These are phyloP conservation scores for Fusarium sp. DNA, from an alignment of 2,329 filamentous ascomycete species.

Conservation along the genomic window DNA sequence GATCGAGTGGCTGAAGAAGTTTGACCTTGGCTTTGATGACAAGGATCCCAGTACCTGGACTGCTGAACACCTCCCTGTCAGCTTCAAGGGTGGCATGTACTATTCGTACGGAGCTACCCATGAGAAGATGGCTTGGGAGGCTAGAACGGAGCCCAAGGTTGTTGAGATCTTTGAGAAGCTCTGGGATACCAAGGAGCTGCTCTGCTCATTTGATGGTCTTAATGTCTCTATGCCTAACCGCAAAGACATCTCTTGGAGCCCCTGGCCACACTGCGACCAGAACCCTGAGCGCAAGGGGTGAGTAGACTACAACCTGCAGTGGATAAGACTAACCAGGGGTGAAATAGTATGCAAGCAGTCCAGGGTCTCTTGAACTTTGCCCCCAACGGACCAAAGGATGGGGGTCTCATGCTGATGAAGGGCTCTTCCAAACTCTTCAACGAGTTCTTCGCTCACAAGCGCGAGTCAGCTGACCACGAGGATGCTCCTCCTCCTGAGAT, in stretches of 20 bases:
- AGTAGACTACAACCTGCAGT: background rate
- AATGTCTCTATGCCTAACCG: slow-evolving; percentile 57
- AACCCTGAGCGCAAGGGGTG: slow-evolving; percentile 48
- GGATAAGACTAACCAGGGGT: background rate
- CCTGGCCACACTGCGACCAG: slow-evolving; percentile 40
- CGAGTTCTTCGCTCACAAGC: slow-evolving; percentile 50
- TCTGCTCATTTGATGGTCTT: slow-evolving; percentile 58
- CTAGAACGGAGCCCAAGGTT: slow-evolving; percentile 61
- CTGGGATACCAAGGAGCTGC: slow-evolving; percentile 58
- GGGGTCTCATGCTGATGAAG: slow-evolving; percentile 50
- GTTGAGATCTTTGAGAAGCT: slow-evolving; percentile 60
- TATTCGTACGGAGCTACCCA: slow-evolving; percentile 60
- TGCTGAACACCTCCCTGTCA: slow-evolving; percentile 36
- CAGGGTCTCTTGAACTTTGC: slow-evolving; percentile 62
- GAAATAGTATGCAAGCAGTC: slow-evolving; percentile 56
- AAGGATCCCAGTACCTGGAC: slow-evolving; percentile 37
- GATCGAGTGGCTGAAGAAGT: slow-evolving; percentile 42
- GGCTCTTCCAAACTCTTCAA: slow-evolving; percentile 45
- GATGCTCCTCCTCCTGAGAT: slow-evolving; percentile 51
- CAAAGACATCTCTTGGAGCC: slow-evolving; percentile 45
- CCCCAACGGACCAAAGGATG: slow-evolving; percentile 50
- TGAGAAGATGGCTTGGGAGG: slow-evolving; percentile 61
- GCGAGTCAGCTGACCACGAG: slow-evolving; percentile 48
- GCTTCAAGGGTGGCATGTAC: slow-evolving; percentile 59
- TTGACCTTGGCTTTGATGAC: slow-evolving; percentile 39